Percentiles rank a stretch among this genome's conserved stretches.
These are phyloP conservation scores for Hortiboletus flavorubellus DNA, from an alignment of 768 basidiomycete species.

Conservation along the genomic window DNA sequence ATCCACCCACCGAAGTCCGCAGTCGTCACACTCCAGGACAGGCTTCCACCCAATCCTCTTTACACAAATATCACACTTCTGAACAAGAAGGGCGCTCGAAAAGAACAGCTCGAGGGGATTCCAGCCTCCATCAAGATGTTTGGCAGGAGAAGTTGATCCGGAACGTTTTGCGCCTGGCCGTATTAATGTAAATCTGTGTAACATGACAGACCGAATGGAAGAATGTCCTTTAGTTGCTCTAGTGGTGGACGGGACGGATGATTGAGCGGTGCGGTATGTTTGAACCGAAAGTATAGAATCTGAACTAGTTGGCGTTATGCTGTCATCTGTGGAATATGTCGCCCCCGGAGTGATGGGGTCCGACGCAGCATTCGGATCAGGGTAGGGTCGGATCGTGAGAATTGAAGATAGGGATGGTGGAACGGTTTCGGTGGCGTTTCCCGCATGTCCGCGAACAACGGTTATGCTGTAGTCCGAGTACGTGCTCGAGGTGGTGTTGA, in stretches of 20 bases:
- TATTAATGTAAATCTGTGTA: slow-evolving; percentile 85
- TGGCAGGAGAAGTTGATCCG: slow-evolving; percentile 29
- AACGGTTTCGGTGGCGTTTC: slow-evolving; percentile 36
- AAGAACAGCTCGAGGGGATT: slow-evolving; percentile 79
- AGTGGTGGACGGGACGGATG: slow-evolving; percentile 48
- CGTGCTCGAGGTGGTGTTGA: slow-evolving; percentile 42
- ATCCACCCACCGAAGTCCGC: slow-evolving; percentile 59
- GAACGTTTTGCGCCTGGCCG: slow-evolving; percentile 69
- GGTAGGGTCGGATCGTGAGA: slow-evolving; percentile 61
- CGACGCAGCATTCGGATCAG: slow-evolving; percentile 46
- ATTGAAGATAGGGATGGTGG: slow-evolving; percentile 66
- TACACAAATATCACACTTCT: slow-evolving; percentile 78
- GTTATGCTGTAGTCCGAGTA: slow-evolving; percentile 68
- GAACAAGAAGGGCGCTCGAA: slow-evolving; percentile 63
- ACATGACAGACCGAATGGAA: slow-evolving; percentile 53
- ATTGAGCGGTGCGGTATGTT: slow-evolving; percentile 60
- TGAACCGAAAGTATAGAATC: slow-evolving; percentile 55
- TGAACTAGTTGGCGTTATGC: slow-evolving; percentile 38
- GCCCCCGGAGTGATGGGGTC: slow-evolving; percentile 40
- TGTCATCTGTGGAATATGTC: slow-evolving; percentile 25
- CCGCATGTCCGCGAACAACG: slow-evolving; percentile 53
- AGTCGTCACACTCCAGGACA: slow-evolving; percentile 85
- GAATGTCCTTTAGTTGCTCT: slow-evolving; percentile 78
- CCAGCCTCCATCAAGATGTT: slow-evolving; percentile 47
- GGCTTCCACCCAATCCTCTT: slow-evolving; percentile 88